These are phyloP conservation scores for Phellopilus nigrolimitatus DNA, from an alignment of 1,284 basidiomycete genomes.

Conservation along the genomic window DNA sequence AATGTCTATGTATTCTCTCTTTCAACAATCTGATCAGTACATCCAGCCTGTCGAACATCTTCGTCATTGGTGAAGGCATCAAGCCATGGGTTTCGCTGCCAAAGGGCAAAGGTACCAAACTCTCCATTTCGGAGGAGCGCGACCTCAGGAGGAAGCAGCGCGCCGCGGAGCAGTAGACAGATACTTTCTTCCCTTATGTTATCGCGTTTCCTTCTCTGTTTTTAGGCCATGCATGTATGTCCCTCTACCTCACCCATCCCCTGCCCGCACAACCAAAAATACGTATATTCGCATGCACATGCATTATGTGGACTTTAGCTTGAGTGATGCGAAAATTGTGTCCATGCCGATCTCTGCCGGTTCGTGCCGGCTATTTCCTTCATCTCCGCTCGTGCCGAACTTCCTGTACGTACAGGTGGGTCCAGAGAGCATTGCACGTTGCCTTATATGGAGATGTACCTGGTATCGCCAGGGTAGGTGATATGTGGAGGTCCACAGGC, in stretches of 20 bases:
- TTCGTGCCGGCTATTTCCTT: too few species aligned
- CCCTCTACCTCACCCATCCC: background rate
- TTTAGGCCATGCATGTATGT: conserved; percentile 18
- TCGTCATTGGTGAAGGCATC: conserved; percentile 92
- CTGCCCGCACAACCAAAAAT: conserved; percentile 5
- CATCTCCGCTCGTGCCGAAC: too few species aligned
- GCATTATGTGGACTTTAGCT: background rate
- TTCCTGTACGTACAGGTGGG: too few species aligned
- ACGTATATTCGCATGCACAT: background rate
- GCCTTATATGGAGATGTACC: too few species aligned
- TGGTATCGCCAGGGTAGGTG: too few species aligned
- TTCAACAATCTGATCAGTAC: conserved; percentile 8
- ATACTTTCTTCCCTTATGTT: conserved; percentile 8
- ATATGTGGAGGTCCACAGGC: too few species aligned
- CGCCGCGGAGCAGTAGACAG: conserved; percentile 44
- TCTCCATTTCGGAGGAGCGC: conserved; percentile 85
- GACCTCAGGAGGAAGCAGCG: conserved; percentile 74
- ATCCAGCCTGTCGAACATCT: conserved; percentile 89
- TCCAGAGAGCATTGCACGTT: too few species aligned
- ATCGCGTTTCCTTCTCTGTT: conserved; percentile 4
- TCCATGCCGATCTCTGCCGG: too few species aligned
- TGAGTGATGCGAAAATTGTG: too few species aligned
- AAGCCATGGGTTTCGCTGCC: conserved; percentile 98
- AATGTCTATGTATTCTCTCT: background rate
- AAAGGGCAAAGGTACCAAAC: conserved; percentile 97